phyloP scores from a whole-genome alignment of 2,329 filamentous ascomycete species.

The Penicillium rolfsii region DNA sequence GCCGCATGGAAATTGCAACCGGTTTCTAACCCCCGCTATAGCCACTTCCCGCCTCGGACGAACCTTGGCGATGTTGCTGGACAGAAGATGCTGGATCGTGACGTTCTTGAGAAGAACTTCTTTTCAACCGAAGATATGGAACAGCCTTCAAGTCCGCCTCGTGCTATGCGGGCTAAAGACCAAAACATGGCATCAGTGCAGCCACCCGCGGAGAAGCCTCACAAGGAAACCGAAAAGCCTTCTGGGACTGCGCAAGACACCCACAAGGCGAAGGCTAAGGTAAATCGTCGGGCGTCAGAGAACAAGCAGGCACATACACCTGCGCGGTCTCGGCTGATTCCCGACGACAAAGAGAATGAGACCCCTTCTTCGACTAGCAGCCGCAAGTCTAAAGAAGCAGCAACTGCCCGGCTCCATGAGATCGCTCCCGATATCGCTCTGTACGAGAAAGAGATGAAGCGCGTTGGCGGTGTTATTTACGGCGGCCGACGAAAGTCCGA shows the following conservation, averaged over 20 bases:
- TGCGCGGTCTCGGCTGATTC: slow-evolving; percentile 53
- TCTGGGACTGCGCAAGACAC: slow-evolving; percentile 29
- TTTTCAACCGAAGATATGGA: slow-evolving; percentile 46
- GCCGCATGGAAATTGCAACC: slow-evolving; percentile 79
- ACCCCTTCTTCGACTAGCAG: slow-evolving; percentile 76
- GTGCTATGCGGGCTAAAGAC: slow-evolving; percentile 42
- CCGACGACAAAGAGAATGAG: slow-evolving; percentile 78
- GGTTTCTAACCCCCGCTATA: slow-evolving; percentile 74
- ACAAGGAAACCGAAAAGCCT: slow-evolving; percentile 24
- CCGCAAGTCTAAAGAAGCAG: slow-evolving; percentile 85
- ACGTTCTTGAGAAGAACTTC: slow-evolving; percentile 71
- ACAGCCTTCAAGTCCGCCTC: slow-evolving; percentile 22
- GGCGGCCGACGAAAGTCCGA: slow-evolving; percentile 56
- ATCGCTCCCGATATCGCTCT: slow-evolving; percentile 82
- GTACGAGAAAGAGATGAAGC: slow-evolving; percentile 92
- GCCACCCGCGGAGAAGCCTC: slow-evolving; percentile 26
- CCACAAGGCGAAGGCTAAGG: slow-evolving; percentile 33
- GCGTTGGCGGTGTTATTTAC: slow-evolving; percentile 68
- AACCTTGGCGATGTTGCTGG: slow-evolving; percentile 93
- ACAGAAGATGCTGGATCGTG: slow-evolving; percentile 78
- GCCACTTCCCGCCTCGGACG: slow-evolving; percentile 82
- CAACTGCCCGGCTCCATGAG: slow-evolving; percentile 73
- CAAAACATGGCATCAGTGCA: slow-evolving; percentile 37
- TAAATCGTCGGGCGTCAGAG: slow-evolving; percentile 33
- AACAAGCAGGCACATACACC: slow-evolving; percentile 56